Evolutionary conservation across 805 yeast genomes (phyloP).

Genomic region (Ogataea nitratoaversa): DNA sequence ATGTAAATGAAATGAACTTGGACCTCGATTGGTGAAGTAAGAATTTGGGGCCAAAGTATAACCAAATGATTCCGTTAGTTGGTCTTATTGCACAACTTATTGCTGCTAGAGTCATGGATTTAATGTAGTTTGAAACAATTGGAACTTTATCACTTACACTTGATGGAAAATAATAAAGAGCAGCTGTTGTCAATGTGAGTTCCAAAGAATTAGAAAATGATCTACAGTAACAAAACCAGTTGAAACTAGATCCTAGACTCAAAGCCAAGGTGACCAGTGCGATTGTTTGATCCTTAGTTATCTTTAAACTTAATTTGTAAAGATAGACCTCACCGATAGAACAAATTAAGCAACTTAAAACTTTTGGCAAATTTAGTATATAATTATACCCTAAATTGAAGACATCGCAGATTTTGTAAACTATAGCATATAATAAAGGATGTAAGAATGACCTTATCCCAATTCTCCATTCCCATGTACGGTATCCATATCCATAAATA

Average conservation of each 20-base stretch:
- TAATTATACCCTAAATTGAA: slow-evolving; percentile 36
- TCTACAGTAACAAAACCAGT: slow-evolving; percentile 76
- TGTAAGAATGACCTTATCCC: slow-evolving; percentile 75
- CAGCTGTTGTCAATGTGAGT: slow-evolving; percentile 61
- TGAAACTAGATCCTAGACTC: slow-evolving; percentile 66
- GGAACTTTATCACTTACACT: background rate
- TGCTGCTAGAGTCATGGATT: slow-evolving; percentile 45
- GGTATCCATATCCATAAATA: slow-evolving; percentile 74
- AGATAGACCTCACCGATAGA: slow-evolving; percentile 65
- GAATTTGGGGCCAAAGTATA: slow-evolving; percentile 45
- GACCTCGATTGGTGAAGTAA: slow-evolving; percentile 10
- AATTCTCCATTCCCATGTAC: slow-evolving; percentile 92
- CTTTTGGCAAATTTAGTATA: slow-evolving; percentile 54
- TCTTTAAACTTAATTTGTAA: slow-evolving; percentile 37
- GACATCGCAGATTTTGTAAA: slow-evolving; percentile 33
- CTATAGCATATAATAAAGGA: slow-evolving; percentile 63
- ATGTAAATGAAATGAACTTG: slow-evolving; percentile 3
- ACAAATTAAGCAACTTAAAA: slow-evolving; percentile 65
- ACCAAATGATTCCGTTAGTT: slow-evolving; percentile 78
- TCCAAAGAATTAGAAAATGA: slow-evolving; percentile 86
- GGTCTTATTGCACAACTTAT: slow-evolving; percentile 75
- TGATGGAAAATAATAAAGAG: slow-evolving; percentile 61
- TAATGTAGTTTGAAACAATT: background rate
- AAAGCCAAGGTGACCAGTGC: slow-evolving; percentile 37
- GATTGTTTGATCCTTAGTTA: slow-evolving; percentile 21